Conservation (phyloP, 257 asterid genomes). For the Scutellaria galericulata region DNA sequence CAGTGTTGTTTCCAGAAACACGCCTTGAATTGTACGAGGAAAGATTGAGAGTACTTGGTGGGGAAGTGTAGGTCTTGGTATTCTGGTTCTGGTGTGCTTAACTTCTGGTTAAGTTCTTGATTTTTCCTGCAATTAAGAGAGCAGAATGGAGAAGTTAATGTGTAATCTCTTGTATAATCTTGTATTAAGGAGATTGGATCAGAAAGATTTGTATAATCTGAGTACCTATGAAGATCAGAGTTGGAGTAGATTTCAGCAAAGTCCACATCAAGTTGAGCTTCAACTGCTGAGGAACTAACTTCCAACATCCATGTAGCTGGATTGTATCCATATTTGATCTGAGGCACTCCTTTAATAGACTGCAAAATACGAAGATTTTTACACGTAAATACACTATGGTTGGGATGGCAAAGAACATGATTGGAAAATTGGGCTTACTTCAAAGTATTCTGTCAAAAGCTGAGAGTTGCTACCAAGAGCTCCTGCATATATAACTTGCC, state of each 20-base stretch:
- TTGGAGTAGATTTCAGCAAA: slow-evolving; percentile 57
- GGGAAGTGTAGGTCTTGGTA: slow-evolving; percentile 60
- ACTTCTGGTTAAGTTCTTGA: slow-evolving; percentile 48
- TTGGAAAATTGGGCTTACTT: slow-evolving; percentile 39
- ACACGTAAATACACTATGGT: neutral
- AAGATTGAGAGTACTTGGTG: slow-evolving; percentile 65
- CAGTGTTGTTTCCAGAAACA: slow-evolving; percentile 74
- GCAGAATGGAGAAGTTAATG: neutral
- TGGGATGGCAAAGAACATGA: neutral
- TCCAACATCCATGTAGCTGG: slow-evolving; percentile 82
- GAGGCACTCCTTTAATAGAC: slow-evolving; percentile 60
- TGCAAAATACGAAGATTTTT: slow-evolving; percentile 14
- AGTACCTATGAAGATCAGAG: slow-evolving; percentile 59
- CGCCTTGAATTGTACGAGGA: slow-evolving; percentile 54
- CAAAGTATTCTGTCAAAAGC: slow-evolving; percentile 58
- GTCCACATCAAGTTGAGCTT: slow-evolving; percentile 52
- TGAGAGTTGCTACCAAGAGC: slow-evolving; percentile 64
- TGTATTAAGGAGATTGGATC: neutral
- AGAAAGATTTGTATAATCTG: neutral
- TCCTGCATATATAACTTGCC: slow-evolving; percentile 72
- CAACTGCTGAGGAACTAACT: slow-evolving; percentile 58
- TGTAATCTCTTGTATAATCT: neutral
- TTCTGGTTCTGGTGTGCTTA: slow-evolving; percentile 52
- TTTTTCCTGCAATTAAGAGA: slow-evolving; percentile 50
- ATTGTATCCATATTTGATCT: slow-evolving; percentile 59